Conservation (phyloP, 306 rosid genomes). For the Corylus avellana region DNA sequence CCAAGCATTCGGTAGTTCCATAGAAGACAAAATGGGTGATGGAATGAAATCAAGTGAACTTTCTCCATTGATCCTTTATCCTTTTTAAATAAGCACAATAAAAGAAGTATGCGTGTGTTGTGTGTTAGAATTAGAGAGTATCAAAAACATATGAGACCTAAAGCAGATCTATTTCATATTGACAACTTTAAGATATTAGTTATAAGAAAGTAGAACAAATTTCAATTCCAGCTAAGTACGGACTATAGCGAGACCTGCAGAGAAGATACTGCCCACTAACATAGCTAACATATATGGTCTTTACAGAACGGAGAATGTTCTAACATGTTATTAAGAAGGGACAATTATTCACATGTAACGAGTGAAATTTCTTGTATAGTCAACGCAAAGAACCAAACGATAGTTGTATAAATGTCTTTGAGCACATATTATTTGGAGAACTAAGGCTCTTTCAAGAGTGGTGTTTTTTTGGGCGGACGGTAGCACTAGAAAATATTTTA, state of each 20-base stretch:
- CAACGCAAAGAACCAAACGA: neutral
- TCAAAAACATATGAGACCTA: neutral
- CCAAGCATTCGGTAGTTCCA: neutral
- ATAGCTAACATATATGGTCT: neutral
- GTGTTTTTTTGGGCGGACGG: too few species aligned
- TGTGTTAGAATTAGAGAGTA: neutral
- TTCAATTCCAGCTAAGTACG: neutral
- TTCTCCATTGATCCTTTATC: neutral
- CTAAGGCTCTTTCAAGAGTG: too few species aligned
- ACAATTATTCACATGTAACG: neutral
- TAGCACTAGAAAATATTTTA: too few species aligned
- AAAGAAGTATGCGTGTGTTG: neutral
- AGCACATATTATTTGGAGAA: neutral
- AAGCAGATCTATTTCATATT: neutral
- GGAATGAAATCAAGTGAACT: constrained; percentile 1
- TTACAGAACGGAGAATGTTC: neutral
- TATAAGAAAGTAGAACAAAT: neutral
- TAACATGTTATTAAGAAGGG: neutral
- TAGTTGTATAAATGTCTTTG: neutral
- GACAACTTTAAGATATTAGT: neutral
- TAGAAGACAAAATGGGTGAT: neutral
- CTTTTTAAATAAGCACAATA: neutral
- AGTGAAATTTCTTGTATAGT: neutral
- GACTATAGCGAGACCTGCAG: neutral
- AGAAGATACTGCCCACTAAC: neutral